These are phyloP conservation scores for Podospora fimiseda DNA, from an alignment of 495 filamentous ascomycete genomes.

Conservation along the genomic window DNA sequence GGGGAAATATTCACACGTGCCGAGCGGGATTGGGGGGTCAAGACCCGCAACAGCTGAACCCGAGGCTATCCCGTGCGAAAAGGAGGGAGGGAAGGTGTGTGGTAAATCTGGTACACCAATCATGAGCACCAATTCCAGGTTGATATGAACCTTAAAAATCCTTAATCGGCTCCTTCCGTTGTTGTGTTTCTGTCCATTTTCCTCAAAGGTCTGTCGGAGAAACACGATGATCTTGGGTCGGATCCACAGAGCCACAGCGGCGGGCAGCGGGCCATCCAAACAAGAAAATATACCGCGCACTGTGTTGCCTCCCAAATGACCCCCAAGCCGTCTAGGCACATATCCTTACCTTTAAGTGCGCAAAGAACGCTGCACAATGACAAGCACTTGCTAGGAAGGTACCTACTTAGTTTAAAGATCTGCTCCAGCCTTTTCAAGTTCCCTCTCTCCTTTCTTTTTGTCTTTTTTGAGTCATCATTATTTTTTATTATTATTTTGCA, in stretches of 20 bases:
- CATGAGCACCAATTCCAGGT: too few relatives aligned
- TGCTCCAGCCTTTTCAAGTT: constrained; percentile 12
- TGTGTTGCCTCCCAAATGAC: not conserved
- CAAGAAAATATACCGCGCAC: constrained; percentile 2
- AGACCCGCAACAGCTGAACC: too few relatives aligned
- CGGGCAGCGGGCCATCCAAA: not conserved
- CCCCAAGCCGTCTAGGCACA: not conserved
- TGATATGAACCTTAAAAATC: too few relatives aligned
- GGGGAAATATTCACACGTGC: not conserved
- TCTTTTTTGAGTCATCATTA: not conserved
- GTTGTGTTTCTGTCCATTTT: not conserved
- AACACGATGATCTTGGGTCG: not conserved
- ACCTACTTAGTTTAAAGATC: constrained; percentile 18
- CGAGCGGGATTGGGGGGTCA: not conserved
- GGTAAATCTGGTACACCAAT: too few relatives aligned
- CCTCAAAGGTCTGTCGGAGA: not conserved
- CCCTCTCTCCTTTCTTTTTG: constrained; percentile 5
- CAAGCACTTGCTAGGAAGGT: constrained; percentile 5
- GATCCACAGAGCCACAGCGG: not conserved
- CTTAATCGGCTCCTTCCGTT: too few relatives aligned
- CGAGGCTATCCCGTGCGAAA: too few relatives aligned
- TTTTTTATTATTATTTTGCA: not conserved
- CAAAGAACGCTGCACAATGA: constrained; percentile 12
- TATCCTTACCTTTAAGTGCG: constrained; percentile 1
- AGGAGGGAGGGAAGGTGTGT: too few relatives aligned